Evolutionary conservation across 2,329 filamentous ascomycete genomes (phyloP), one percentile per base, ranked within the genome.

Genomic region (Aspergillus sojae): DNA sequence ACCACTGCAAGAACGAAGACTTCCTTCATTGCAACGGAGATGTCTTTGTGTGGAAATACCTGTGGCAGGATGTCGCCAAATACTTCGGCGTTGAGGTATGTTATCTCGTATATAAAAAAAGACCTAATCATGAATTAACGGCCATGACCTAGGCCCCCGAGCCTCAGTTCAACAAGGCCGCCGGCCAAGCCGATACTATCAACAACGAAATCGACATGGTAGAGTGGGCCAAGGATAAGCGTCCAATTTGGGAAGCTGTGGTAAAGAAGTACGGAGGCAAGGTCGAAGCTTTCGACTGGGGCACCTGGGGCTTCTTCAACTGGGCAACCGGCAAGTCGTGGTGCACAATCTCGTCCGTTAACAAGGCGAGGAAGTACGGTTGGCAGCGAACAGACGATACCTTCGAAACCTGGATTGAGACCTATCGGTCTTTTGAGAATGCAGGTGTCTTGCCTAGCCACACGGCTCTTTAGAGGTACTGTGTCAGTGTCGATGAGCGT

Each of bases 1-100:
- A 68, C 6, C 64, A 70, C 26, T 66, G 65, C 14, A 67, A 68
- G 36, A 66, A 75, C 36, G 69, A 75, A 41, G 71, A 65, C 0
- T 75, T 75, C 62, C 73, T 72, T 45, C 68, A 72, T 32, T 65
- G 57, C 7, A 75, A 75, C 45, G 73, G 73, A 1, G 73, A 75
- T 57, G 58, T 66, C 3, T 69, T 75, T 34, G 68, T 72, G 11
- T 75, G 74, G 74, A 67, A 62, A 30, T 62, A 75, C 43, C 54
- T 73, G 6, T 74, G 66, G 64, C 62, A 62, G 3, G 67, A 68
- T 12, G 56, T 73, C 11, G 70, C 64, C 0, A 58, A 58, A 14
- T 71, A 74, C 56, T 69, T 73, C 2, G 70, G 68, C 5, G 50
- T 73, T 12, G 63, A 73, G 36, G 71, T 69, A 52, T 32, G 45